Evolutionary conservation across 129 eudicot genomes (phyloP).

Genomic region (Flaveria bidentis): DNA sequence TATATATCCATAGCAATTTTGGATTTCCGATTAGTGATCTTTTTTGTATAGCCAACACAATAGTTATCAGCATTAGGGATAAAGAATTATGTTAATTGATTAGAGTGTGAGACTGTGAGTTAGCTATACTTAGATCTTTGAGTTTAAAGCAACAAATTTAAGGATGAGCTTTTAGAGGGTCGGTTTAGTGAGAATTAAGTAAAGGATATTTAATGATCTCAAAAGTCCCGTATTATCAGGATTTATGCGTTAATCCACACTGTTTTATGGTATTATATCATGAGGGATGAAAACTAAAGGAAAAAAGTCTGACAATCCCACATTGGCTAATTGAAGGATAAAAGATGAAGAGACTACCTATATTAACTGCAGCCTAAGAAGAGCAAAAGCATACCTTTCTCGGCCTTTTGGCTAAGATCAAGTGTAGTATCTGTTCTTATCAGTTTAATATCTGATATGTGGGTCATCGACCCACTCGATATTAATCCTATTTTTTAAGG

Average conservation of each 20-base stretch:
- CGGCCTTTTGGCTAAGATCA: slow-evolving; percentile 19
- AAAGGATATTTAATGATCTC: not conserved
- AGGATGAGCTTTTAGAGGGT: not conserved
- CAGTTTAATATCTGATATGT: slow-evolving; percentile 35
- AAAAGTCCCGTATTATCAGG: not conserved
- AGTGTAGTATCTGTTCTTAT: slow-evolving; percentile 20
- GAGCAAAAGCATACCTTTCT: not conserved
- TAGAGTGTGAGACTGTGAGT: not conserved
- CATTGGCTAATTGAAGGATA: not conserved
- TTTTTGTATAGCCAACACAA: no score
- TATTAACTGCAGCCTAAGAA: not conserved
- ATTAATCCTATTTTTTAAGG: slow-evolving; percentile 29
- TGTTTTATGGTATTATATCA: not conserved
- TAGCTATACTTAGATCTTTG: not conserved
- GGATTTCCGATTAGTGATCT: not conserved
- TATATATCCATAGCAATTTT: not conserved
- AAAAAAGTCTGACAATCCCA: not conserved
- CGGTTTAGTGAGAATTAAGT: not conserved
- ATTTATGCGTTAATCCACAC: not conserved
- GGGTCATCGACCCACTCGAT: slow-evolving; percentile 31
- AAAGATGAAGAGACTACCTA: not conserved
- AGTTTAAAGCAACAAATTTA: not conserved
- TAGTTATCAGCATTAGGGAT: not conserved
- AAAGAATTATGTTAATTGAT: not conserved
- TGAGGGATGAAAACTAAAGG: not conserved